These are phyloP conservation scores for Penicillium olsonii DNA, from an alignment of 2,329 filamentous ascomycete species.

Conservation along the genomic window DNA sequence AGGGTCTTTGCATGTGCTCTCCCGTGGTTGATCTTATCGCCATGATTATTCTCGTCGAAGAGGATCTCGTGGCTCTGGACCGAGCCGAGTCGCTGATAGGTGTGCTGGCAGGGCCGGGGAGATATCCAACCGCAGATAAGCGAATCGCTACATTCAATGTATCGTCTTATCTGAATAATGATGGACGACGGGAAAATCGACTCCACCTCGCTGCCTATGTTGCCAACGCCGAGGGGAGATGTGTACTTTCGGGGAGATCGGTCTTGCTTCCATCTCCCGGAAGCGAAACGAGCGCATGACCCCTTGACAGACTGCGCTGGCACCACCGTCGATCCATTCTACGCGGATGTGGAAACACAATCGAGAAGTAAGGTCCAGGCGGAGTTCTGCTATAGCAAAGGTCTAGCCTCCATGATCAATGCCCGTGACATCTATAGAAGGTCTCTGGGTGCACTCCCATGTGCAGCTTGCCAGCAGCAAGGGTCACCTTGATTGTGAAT, in stretches of 20 bases:
- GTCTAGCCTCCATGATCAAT: neutral
- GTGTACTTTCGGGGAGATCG: neutral
- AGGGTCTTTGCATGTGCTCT: slow-evolving; percentile 19
- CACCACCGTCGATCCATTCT: too few relatives aligned
- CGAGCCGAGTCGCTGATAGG: neutral
- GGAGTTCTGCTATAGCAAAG: neutral
- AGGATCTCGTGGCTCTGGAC: neutral
- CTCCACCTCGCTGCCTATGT: neutral
- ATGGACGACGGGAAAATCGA: neutral
- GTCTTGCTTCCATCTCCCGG: slow-evolving; percentile 6
- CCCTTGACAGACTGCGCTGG: neutral
- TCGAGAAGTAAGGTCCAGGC: neutral
- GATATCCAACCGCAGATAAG: neutral
- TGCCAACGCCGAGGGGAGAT: neutral
- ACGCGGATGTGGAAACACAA: too few relatives aligned
- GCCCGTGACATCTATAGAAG: neutral
- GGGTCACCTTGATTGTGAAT: neutral
- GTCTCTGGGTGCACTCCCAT: neutral
- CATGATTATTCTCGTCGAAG: neutral
- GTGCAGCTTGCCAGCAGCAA: neutral
- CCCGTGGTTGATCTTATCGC: neutral
- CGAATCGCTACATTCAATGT: neutral
- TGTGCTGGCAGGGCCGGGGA: slow-evolving; percentile 5
- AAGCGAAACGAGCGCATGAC: neutral
- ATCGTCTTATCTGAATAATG: neutral